Evolutionary conservation across 164 flowering plant species (phyloP).

Genomic region (Amborella trichopoda): DNA sequence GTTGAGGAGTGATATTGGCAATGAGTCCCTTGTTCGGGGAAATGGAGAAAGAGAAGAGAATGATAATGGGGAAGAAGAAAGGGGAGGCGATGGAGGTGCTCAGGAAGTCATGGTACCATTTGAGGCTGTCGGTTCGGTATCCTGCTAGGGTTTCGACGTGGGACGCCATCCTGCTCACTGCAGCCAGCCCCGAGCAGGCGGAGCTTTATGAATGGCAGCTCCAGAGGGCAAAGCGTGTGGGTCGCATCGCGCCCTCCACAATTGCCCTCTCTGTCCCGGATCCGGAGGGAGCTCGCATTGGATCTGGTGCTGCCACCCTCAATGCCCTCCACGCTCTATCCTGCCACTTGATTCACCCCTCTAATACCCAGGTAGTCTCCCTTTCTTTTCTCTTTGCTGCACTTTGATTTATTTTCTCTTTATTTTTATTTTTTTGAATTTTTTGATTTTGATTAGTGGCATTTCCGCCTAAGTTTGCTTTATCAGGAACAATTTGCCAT

Average conservation of each 20-base stretch:
- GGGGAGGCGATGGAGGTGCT: constrained; percentile 34
- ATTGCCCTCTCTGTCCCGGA: constrained; percentile 90
- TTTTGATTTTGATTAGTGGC: not conserved
- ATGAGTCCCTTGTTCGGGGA: too few relatives aligned
- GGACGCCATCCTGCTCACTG: constrained; percentile 94
- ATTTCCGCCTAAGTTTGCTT: too few relatives aligned
- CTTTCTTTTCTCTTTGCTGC: not conserved
- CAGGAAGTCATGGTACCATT: constrained; percentile 77
- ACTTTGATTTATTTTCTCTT: not conserved
- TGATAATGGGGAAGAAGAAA: constrained; percentile 14
- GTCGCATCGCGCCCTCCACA: constrained; percentile 70
- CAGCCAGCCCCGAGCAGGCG: constrained; percentile 98
- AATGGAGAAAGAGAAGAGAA: constrained; percentile 1
- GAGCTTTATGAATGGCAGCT: constrained; percentile 91
- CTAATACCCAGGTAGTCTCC: constrained; percentile 7
- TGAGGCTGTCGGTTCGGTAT: constrained; percentile 73
- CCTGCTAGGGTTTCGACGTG: constrained; percentile 87
- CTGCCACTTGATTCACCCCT: constrained; percentile 23
- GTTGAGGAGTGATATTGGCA: too few relatives aligned
- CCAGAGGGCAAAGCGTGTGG: constrained; percentile 70
- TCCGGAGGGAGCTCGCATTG: constrained; percentile 84
- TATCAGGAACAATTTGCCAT: too few relatives aligned
- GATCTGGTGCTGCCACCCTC: constrained; percentile 97
- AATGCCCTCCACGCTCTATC: constrained; percentile 65
- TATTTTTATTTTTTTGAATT: not conserved